Evolutionary conservation across 352 stramenopile species (phyloP), one percentile per base, ranked within the genome.

Genomic region (Phytophthora capsici): DNA sequence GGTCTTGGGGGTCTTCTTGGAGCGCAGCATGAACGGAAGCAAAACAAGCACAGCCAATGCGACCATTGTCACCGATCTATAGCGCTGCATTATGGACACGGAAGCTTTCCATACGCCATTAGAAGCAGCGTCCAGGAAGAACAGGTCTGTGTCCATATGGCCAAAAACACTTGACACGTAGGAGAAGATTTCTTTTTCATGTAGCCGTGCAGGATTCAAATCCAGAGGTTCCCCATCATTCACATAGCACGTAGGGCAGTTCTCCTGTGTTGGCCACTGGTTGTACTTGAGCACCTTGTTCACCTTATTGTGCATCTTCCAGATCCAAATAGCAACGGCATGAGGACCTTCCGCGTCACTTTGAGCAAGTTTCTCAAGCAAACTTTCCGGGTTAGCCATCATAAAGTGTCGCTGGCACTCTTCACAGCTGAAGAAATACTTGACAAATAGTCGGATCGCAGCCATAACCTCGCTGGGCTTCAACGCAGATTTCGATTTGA

Each of bases 261-360:
- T 73, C 51, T 73, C 54, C 45, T 75, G 49, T 0, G 63, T 65
- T 37, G 85, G 83, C 80, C 82, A 94, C 51, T 88, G 80, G 1
- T 32, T 69, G 25, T 92, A 86, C 55, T 90, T 86, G 14, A 84
- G 84, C 28, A 88, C 75, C 43, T 85, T 85, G 69, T 93, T 94
- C n/a, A 94, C 86, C 48, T 84, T 84, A 70, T 91, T 93, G 76
- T 94, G 86, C 86, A 93, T 93, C 34, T 71, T 70, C 80, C 85
- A 93, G 63, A 94, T 76, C 86, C 86, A 94, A 38, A 93, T 53
- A 9, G 86, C 64, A 10, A 91, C 66, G 7, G 77, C 75, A 3
- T 70, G 51, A 40, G 78, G 71, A 1, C 77, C 79, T 1, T 80
- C 62, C 8, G 48, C 51, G 37, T 91, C 78, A 34, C 63, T 69